These are phyloP conservation scores for Talaromyces stipitatus DNA, from an alignment of 495 filamentous ascomycete genomes.

Conservation along the genomic window DNA sequence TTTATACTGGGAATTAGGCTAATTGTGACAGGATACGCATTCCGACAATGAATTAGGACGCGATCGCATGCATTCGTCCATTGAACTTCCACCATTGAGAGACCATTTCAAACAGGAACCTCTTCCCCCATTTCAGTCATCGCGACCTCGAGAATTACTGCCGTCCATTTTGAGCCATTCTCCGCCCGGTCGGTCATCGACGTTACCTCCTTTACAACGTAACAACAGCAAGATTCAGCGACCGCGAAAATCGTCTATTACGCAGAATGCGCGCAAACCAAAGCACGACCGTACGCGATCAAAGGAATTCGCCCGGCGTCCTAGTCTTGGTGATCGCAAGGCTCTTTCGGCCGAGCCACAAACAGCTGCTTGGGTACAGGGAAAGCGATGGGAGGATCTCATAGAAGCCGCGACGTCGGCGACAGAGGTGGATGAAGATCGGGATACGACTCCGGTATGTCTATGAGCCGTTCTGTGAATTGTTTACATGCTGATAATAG, in stretches of 20 bases:
- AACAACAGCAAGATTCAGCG: slow-evolving; percentile 50
- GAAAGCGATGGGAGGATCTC: slow-evolving; percentile 89
- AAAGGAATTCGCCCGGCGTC: slow-evolving; percentile 55
- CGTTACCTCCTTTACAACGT: slow-evolving; percentile 72
- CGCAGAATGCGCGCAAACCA: slow-evolving; percentile 60
- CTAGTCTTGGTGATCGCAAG: slow-evolving; percentile 70
- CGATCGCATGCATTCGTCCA: slow-evolving; percentile 49
- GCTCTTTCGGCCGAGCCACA: slow-evolving; percentile 77
- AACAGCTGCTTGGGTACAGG: slow-evolving; percentile 58
- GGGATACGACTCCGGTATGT: slow-evolving; percentile 74
- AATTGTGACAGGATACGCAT: slow-evolving; percentile 50
- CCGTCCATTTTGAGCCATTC: slow-evolving; percentile 75
- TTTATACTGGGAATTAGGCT: background rate
- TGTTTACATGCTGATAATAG: background rate
- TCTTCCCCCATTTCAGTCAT: slow-evolving; percentile 52
- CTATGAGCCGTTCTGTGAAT: background rate
- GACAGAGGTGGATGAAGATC: slow-evolving; percentile 79
- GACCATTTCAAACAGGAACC: slow-evolving; percentile 66
- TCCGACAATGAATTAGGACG: slow-evolving; percentile 63
- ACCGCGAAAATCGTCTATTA: slow-evolving; percentile 77
- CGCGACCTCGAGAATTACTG: slow-evolving; percentile 61
- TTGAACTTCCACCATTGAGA: slow-evolving; percentile 68
- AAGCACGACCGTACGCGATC: slow-evolving; percentile 75
- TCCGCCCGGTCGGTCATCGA: slow-evolving; percentile 79
- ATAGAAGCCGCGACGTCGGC: slow-evolving; percentile 88